phyloP scores from a whole-genome alignment of 768 basidiomycete species.

The Pulveroboletus frians region DNA sequence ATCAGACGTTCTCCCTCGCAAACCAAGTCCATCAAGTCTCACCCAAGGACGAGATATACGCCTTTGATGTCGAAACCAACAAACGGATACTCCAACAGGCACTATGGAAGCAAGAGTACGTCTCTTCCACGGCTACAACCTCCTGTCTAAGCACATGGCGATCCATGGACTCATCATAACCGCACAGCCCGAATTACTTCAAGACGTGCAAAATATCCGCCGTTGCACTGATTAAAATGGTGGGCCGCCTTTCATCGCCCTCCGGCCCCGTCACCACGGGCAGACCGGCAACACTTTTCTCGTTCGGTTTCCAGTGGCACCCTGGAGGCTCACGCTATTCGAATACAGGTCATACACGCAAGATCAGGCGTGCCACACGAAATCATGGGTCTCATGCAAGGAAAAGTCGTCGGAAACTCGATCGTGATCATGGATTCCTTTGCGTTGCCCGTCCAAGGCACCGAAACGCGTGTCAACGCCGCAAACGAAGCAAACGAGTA shows the following conservation, averaged over 20 bases:
- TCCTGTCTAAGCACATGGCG: background rate
- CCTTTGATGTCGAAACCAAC: slow-evolving; percentile 66
- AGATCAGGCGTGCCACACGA: slow-evolving; percentile 96
- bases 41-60: slow-evolving; percentile 76
- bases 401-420: slow-evolving; percentile 78
- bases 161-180: background rate
- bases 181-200: slow-evolving; percentile 67
- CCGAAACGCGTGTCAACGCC: slow-evolving; percentile 96
- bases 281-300: background rate
- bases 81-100: slow-evolving; percentile 58
- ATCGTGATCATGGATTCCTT: slow-evolving; percentile 94
- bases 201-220: slow-evolving; percentile 93
- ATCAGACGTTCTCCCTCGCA: slow-evolving; percentile 65
- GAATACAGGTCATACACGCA: slow-evolving; percentile 87
- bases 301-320: background rate
- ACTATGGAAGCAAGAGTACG: slow-evolving; percentile 88
- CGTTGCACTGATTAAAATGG: slow-evolving; percentile 94
- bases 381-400: slow-evolving; percentile 99
- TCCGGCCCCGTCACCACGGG: background rate
- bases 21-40: slow-evolving; percentile 70
- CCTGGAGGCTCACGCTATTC: background rate
- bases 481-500: slow-evolving; percentile 95
- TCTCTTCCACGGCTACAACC: slow-evolving; percentile 14
- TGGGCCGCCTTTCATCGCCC: slow-evolving; percentile 22
- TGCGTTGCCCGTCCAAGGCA: slow-evolving; percentile 94